Conservation (phyloP, 2,329 filamentous ascomycete species). For the Taxawa tesnikishii region DNA sequence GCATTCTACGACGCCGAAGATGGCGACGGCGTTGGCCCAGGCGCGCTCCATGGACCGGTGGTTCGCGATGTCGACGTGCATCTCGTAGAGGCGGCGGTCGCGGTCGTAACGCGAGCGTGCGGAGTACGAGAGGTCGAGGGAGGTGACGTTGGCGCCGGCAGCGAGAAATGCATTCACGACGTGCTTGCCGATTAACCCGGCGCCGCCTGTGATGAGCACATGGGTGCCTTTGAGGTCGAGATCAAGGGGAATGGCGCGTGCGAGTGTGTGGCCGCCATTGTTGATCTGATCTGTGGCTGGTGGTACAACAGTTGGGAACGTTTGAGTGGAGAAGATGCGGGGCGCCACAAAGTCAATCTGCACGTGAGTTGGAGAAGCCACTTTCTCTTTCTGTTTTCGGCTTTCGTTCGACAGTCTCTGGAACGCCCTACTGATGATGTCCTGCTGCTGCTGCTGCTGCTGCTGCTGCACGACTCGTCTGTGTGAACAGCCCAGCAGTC, state of each 20-base stretch:
- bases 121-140: slow-evolving; percentile 10
- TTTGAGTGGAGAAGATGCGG: too few relatives aligned
- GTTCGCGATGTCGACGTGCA: slow-evolving; percentile 22
- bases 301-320: too few relatives aligned
- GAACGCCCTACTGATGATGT: too few relatives aligned
- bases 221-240: slow-evolving; percentile 25
- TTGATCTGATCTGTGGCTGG: too few relatives aligned
- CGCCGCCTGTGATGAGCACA: slow-evolving; percentile 29
- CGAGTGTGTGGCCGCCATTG: not conserved
- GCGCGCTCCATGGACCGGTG: slow-evolving; percentile 20
- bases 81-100: slow-evolving; percentile 3
- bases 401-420: too few relatives aligned
- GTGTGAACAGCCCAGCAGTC: too few relatives aligned
- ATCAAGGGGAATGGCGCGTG: slow-evolving; percentile 14
- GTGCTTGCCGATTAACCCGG: slow-evolving; percentile 26
- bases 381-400: too few relatives aligned
- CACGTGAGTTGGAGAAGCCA: too few relatives aligned
- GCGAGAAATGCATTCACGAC: slow-evolving; percentile 28
- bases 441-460: too few relatives aligned
- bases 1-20: slow-evolving; percentile 24
- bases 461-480: too few relatives aligned
- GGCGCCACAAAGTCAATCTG: too few relatives aligned
- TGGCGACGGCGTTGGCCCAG: slow-evolving; percentile 21
- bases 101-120: not conserved
- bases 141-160: slow-evolving; percentile 29